These are phyloP conservation scores for Phytophthora pistaciae DNA, from an alignment of 352 stramenopile genomes.

Conservation along the genomic window DNA sequence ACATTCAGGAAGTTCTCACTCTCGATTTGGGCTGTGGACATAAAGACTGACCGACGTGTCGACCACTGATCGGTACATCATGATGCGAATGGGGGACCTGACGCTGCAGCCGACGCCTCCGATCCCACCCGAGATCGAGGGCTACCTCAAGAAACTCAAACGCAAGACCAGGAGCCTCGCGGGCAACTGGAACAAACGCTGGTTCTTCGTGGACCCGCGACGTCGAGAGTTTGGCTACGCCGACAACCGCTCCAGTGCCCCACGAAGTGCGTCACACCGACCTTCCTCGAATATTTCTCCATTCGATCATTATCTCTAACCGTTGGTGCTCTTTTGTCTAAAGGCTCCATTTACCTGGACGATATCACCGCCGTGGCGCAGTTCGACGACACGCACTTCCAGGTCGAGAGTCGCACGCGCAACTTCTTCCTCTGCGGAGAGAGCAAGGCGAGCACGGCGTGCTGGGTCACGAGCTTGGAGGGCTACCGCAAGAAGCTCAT, in stretches of 20 bases:
- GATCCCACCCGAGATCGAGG: conserved; percentile 80
- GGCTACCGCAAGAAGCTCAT: conserved; percentile 78
- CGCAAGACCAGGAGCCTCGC: conserved; percentile 81
- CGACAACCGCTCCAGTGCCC: conserved; percentile 51
- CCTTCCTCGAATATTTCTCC: background rate
- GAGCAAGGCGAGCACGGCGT: conserved; percentile 83
- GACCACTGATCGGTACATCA: conserved; percentile 5
- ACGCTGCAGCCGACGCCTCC: conserved; percentile 54
- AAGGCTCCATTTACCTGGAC: conserved; percentile 86
- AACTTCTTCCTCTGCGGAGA: conserved; percentile 90
- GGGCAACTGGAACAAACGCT: conserved; percentile 88
- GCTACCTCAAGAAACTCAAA: conserved; percentile 90
- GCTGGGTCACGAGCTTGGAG: conserved; percentile 85
- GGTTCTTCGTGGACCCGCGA: conserved; percentile 87
- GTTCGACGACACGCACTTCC: conserved; percentile 89
- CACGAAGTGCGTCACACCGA: conserved; percentile 45
- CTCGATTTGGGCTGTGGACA: conserved; percentile 22
- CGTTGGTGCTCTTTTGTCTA: background rate
- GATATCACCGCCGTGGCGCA: conserved; percentile 89
- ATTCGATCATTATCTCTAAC: background rate
- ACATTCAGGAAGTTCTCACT: conserved; percentile 21
- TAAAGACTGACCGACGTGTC: background rate
- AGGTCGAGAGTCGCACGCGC: conserved; percentile 83
- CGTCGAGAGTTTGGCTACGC: conserved; percentile 83
- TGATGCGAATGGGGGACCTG: conserved; percentile 31